Evolutionary conservation across 257 asterid genomes (phyloP), one percentile per base, ranked within the genome.

Genomic region (Buddleja alternifolia): DNA sequence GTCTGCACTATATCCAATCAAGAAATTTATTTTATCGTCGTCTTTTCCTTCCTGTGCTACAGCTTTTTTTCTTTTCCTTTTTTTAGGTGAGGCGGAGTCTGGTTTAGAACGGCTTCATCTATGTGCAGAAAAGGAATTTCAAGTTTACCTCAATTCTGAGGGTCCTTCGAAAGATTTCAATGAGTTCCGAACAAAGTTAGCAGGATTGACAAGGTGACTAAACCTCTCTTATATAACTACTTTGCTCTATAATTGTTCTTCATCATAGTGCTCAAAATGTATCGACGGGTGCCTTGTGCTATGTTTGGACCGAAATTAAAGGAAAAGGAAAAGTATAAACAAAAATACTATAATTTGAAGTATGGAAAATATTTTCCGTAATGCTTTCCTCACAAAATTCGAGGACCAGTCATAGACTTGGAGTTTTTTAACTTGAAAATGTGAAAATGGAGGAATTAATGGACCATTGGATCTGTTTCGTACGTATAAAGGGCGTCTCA

Each of bases 71-170:
- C 63, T 77, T 29, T 29, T 29, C 53, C 63, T 44, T 75, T 53
- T 29, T 41, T 52, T 66, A 92, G 98, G 98, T 45, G 98, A 93
- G 78, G 97, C 98, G 6, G 98, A 90, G 79, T 85, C 97, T 56
- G 98, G 98, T 50, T 82, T 93, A 84, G 97, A 90, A 82, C 79
- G 98, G 75, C 98, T 92, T 61, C 98, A 92, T 80, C 98, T 89
- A 75, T 92, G 98, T 71, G 97, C 97, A 1, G 98, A 92, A 84
- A 92, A 92, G 83, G 96, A 92, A 71, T 86, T 90, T 53, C 93
- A 86, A 69, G 88, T 67, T 10, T 90, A 67, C 81, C 94, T 93
- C 67, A 76, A 79, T 66, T 83, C 90, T 41, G 90, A 90, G 68
- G 86, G 95, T 74, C 90, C 94, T 54, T 81, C 90, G 3, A 79